Conservation (phyloP, 208 protist species). For the Trypanosoma cruzi region DNA sequence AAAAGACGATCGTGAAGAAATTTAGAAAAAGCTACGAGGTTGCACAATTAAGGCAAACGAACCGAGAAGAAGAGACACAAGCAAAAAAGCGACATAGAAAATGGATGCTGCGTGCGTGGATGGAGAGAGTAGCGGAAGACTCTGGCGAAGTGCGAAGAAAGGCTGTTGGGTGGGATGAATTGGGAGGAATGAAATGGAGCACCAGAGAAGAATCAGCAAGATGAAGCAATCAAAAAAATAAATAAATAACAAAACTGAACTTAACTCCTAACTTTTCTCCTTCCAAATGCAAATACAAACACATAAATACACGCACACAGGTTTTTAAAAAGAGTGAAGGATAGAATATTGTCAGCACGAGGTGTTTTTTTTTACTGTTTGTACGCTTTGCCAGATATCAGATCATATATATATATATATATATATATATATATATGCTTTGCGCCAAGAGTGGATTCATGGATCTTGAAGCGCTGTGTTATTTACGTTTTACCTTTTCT, state of each 20-base stretch:
- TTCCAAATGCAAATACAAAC: not conserved
- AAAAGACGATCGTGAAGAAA: conserved; percentile 21
- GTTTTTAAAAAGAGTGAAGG: conserved; percentile 6
- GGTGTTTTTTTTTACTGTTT: not conserved
- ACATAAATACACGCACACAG: not conserved
- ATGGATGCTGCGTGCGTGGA: not conserved
- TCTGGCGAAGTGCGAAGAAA: not conserved
- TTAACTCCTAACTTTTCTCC: not conserved
- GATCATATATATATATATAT: conserved; percentile 13
- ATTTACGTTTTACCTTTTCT: conserved; percentile 2
- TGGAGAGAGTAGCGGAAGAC: not conserved
- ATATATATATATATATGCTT: not conserved
- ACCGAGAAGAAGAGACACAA: not conserved
- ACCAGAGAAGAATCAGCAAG: not conserved
- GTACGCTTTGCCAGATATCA: not conserved
- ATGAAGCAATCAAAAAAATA: not conserved
- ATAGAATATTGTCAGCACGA: not conserved
- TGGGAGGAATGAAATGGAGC: not conserved
- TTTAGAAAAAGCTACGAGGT: not conserved
- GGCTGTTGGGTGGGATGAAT: too few species aligned
- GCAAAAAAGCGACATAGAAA: not conserved
- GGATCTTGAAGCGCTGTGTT: not conserved
- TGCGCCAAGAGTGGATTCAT: not conserved
- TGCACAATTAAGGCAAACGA: not conserved
- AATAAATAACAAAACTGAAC: not conserved